Percentiles rank a stretch among this genome's conserved stretches.
Evolutionary conservation across 495 filamentous ascomycete species (phyloP).

Genomic region (Trichoderma reesei): DNA sequence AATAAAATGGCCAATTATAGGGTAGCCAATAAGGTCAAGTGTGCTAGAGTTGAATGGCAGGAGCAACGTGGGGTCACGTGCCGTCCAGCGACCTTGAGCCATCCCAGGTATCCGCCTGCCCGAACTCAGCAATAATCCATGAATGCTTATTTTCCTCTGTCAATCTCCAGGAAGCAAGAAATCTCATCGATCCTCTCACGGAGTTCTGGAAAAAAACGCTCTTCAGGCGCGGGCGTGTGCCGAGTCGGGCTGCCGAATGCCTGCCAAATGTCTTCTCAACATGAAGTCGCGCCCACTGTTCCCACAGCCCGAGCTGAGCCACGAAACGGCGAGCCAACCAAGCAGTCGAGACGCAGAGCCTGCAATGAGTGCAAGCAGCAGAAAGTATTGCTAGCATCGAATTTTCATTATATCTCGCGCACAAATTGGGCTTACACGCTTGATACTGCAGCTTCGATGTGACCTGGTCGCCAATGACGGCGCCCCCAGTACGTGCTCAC

Average conservation of each 20-base stretch:
- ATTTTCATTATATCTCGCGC: neutral
- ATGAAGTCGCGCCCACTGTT: neutral
- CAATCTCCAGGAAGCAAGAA: neutral
- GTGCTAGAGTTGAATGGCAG: neutral
- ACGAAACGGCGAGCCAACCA: neutral
- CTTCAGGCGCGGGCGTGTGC: neutral
- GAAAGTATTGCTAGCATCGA: neutral
- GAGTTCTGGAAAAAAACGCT: neutral
- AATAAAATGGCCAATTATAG: neutral
- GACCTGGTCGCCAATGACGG: neutral
- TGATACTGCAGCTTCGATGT: neutral
- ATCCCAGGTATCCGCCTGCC: no score
- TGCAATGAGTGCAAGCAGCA: constrained; percentile 4
- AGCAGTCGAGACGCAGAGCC: constrained; percentile 3
- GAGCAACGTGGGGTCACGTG: neutral
- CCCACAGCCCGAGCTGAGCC: neutral
- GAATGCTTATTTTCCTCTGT: no score
- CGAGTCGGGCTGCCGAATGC: neutral
- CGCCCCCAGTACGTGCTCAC: neutral
- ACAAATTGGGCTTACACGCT: neutral
- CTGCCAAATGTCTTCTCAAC: neutral
- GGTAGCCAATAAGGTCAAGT: neutral
- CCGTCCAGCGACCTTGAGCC: neutral
- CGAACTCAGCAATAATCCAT: no score
- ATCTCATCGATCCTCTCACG: neutral